Percentiles rank a stretch among this genome's conserved stretches.
phyloP scores from a whole-genome alignment of 176 grass and related monocot species.

The Saccharum spontaneum region DNA sequence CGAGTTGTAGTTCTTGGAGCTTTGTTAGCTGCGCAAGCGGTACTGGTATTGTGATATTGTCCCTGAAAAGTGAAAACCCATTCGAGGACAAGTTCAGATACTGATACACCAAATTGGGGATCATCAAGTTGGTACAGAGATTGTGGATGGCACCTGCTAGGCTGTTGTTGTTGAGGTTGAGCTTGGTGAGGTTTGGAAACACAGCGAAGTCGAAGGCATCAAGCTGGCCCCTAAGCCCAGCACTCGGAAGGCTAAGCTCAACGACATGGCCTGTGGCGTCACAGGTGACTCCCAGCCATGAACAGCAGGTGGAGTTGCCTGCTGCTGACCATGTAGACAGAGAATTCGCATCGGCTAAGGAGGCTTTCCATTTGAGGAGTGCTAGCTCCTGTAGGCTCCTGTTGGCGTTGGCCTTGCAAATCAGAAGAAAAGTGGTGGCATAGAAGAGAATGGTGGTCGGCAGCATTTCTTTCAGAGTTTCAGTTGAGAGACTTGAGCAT shows the following conservation, averaged over 20 bases:
- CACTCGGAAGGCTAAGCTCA: slow-evolving; percentile 25
- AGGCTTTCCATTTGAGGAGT: slow-evolving; percentile 55
- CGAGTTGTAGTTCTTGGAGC: too few relatives aligned
- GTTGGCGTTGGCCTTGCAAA: not conserved
- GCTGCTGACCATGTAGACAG: slow-evolving; percentile 38
- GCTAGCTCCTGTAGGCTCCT: not conserved
- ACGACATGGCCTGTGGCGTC: slow-evolving; percentile 26
- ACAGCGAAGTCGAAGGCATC: slow-evolving; percentile 32
- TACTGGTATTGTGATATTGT: not conserved
- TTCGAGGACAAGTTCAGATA: too few relatives aligned
- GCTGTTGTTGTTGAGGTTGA: slow-evolving; percentile 50
- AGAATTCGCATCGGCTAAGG: not conserved
- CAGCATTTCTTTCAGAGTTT: not conserved
- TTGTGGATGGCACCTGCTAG: slow-evolving; percentile 40
- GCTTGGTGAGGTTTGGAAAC: slow-evolving; percentile 29
- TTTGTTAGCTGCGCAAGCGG: too few relatives aligned
- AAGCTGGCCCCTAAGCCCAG: slow-evolving; percentile 30
- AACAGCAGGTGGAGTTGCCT: slow-evolving; percentile 45
- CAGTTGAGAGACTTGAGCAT: not conserved
- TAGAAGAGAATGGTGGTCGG: not conserved
- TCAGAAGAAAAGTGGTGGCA: not conserved
- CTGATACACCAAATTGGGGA: too few relatives aligned
- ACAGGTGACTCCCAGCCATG: slow-evolving; percentile 51
- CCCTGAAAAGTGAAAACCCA: too few relatives aligned
- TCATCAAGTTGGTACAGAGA: too few relatives aligned